Conservation (phyloP, 495 filamentous ascomycete species). For the Penicillium odoratum region DNA sequence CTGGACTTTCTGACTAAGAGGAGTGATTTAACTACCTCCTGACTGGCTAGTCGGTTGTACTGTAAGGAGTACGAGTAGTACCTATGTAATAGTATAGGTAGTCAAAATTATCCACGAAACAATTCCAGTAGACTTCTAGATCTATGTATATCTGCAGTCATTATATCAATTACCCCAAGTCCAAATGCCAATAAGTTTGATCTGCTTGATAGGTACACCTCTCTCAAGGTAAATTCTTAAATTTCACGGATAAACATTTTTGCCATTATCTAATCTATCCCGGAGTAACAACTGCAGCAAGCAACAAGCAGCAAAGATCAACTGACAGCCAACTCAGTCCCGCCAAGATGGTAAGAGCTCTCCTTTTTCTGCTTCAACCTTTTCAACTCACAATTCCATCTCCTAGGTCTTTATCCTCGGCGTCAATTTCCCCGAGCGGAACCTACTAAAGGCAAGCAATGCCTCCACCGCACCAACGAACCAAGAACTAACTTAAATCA, state of each 20-base stretch:
- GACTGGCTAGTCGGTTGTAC: not conserved
- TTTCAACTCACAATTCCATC: not conserved
- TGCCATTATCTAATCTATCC: constrained; percentile 21
- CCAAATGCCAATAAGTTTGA: not conserved
- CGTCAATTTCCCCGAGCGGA: constrained; percentile 78
- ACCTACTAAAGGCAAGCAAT: constrained; percentile 71
- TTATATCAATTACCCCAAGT: not conserved
- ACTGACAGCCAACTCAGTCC: not conserved
- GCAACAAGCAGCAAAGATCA: too few species aligned
- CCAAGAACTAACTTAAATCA: constrained; percentile 16
- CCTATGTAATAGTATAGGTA: too few species aligned
- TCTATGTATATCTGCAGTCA: not conserved
- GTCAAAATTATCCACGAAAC: not conserved
- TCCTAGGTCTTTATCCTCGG: constrained; percentile 77
- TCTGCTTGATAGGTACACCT: not conserved
- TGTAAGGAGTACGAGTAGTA: too few species aligned
- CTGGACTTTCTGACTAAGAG: constrained; percentile 12
- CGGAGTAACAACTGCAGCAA: constrained; percentile 3
- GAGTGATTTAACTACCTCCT: constrained; percentile 2
- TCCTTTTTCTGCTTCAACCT: not conserved
- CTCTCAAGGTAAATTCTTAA: not conserved
- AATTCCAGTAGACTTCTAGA: not conserved
- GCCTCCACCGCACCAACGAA: constrained; percentile 13
- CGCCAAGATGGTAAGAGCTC: not conserved
- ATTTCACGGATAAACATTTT: constrained; percentile 35